Evolutionary conservation across 352 stramenopile species (phyloP).

Genomic region (Plasmopara muralis): DNA sequence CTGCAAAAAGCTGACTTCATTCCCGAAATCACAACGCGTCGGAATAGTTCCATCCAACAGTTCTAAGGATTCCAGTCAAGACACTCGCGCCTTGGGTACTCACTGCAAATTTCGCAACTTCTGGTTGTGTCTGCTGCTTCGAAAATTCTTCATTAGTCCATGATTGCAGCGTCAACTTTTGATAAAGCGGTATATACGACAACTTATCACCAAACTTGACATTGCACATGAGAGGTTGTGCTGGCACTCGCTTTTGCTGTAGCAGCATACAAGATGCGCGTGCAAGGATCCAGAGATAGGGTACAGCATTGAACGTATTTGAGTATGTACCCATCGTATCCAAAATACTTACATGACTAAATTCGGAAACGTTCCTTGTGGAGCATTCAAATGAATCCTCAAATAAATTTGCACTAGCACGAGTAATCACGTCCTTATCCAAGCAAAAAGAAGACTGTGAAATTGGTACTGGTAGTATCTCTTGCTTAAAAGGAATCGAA

Average conservation of each 20-base stretch:
- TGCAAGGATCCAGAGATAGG: conserved; percentile 3
- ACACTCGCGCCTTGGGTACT: conserved; percentile 1
- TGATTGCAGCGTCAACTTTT: conserved; percentile 1
- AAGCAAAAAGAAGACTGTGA: conserved; percentile 9
- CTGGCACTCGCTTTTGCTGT: conserved; percentile 6
- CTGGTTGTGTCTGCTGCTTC: conserved; percentile 4
- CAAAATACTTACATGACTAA: conserved; percentile 5
- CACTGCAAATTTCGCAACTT: conserved; percentile 3
- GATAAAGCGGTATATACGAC: background rate
- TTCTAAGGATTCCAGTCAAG: conserved; percentile 5
- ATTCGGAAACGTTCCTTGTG: conserved; percentile 1
- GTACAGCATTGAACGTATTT: conserved; percentile 1
- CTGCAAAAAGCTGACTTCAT: background rate
- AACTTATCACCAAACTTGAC: conserved; percentile 4
- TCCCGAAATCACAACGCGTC: conserved; percentile 1
- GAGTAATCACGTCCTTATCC: background rate
- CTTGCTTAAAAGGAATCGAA: conserved; percentile 6
- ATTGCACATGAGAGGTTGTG: conserved; percentile 6
- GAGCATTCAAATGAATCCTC: conserved; percentile 5
- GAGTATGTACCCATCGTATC: conserved; percentile 2
- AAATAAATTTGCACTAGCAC: conserved; percentile 1
- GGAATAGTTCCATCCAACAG: conserved; percentile 6
- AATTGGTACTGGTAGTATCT: conserved; percentile 1
- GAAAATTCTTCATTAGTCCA: conserved; percentile 4
- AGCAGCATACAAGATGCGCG: conserved; percentile 4